Evolutionary conservation across 148 eudicot species (phyloP).

Genomic region (Polygonum maritimum): DNA sequence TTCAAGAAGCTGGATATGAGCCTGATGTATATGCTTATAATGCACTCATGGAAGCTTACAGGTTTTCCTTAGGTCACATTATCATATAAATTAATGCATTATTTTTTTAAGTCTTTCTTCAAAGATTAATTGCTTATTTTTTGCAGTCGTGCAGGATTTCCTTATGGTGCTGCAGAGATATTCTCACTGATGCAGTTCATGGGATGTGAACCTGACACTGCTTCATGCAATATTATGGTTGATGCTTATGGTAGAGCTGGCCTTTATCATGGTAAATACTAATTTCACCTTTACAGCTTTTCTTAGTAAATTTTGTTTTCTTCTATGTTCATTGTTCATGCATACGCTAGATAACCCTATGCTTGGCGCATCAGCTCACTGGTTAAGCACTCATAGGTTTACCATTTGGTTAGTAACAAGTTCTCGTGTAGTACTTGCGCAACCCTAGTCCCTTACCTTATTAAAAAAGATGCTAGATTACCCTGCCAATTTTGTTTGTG

Average conservation of each 20-base stretch:
- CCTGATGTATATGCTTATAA: slow-evolving; percentile 92
- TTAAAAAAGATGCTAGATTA: too few relatives aligned
- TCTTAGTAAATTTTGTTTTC: too few relatives aligned
- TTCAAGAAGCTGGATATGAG: slow-evolving; percentile 70
- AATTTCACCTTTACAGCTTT: neutral
- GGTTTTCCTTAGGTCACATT: slow-evolving; percentile 22
- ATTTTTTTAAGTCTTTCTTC: neutral
- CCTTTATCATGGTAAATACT: slow-evolving; percentile 45
- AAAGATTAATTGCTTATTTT: neutral
- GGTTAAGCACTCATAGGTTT: too few relatives aligned
- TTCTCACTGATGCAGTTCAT: slow-evolving; percentile 84
- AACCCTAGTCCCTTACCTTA: too few relatives aligned
- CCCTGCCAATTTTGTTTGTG: too few relatives aligned
- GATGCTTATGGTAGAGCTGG: slow-evolving; percentile 94
- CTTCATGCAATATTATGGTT: slow-evolving; percentile 80
- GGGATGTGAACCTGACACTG: slow-evolving; percentile 86
- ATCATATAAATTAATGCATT: neutral
- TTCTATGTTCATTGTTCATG: slow-evolving; percentile 26
- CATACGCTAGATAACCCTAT: too few relatives aligned
- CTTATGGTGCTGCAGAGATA: slow-evolving; percentile 73
- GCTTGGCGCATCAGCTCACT: too few relatives aligned
- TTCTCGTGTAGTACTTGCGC: too few relatives aligned
- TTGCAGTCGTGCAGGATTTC: slow-evolving; percentile 73
- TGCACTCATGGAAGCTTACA: slow-evolving; percentile 93
- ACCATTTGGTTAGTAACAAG: too few relatives aligned